phyloP scores from a whole-genome alignment of 129 eudicot species.

The Lactuca saligna region DNA sequence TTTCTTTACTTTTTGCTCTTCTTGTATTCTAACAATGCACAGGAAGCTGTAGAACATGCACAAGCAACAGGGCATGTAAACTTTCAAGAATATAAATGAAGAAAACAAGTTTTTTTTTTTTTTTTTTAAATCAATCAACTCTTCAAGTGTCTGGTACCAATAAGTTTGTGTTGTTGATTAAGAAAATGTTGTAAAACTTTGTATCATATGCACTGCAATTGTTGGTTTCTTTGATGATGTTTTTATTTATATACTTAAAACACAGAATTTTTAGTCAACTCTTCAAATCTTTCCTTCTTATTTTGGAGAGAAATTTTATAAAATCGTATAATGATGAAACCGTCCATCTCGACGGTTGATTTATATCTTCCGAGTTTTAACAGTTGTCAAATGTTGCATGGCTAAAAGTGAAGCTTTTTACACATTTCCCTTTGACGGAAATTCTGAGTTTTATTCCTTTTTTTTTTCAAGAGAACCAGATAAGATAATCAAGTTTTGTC shows the following conservation, averaged over 20 bases:
- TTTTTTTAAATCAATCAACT: not conserved
- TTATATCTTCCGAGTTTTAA: too few species aligned
- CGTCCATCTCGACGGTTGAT: too few species aligned
- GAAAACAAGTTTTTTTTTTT: not conserved
- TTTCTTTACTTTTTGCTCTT: not conserved
- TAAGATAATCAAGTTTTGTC: too few species aligned
- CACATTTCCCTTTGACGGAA: too few species aligned
- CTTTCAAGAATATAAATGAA: slow-evolving; percentile 78
- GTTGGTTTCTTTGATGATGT: not conserved
- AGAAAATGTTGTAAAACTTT: slow-evolving; percentile 31
- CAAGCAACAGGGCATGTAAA: slow-evolving; percentile 91
- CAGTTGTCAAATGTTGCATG: too few species aligned
- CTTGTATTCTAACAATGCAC: slow-evolving; percentile 36
- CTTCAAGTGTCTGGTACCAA: slow-evolving; percentile 6
- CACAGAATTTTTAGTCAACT: too few species aligned
- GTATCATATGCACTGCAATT: slow-evolving; percentile 16
- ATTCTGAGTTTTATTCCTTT: too few species aligned
- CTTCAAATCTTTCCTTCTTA: too few species aligned
- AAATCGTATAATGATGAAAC: too few species aligned
- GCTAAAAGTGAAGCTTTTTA: too few species aligned
- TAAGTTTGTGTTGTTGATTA: slow-evolving; percentile 14
- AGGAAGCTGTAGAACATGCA: slow-evolving; percentile 98
- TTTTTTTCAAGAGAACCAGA: too few species aligned
- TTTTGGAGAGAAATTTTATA: too few species aligned
- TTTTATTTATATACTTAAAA: not conserved